Percentiles rank a stretch among this genome's conserved stretches.
These are phyloP conservation scores for Misopates orontium DNA, from an alignment of 257 asterid species.

Conservation along the genomic window DNA sequence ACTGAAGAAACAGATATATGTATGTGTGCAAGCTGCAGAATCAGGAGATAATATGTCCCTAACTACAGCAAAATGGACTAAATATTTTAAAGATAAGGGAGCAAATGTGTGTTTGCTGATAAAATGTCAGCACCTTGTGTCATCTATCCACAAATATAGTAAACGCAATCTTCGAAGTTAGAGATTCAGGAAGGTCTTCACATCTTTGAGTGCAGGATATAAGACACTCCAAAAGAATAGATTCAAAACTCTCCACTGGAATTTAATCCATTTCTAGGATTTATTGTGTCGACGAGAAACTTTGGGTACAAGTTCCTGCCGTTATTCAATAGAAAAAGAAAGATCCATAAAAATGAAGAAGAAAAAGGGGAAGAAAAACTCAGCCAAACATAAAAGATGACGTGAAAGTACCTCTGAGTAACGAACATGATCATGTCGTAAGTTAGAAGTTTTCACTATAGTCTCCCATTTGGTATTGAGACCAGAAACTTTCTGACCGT, in stretches of 20 bases:
- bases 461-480: conserved; percentile 77
- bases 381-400: background rate
- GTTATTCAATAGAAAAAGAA: background rate
- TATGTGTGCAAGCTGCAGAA: background rate
- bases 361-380: background rate
- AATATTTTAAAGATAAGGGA: background rate
- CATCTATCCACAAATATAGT: background rate
- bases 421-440: conserved; percentile 49
- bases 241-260: background rate
- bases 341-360: conserved; percentile 7
- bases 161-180: background rate
- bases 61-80: background rate
- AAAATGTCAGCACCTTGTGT: conserved; percentile 11
- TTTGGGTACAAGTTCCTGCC: conserved; percentile 36
- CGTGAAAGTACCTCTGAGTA: conserved; percentile 61
- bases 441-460: conserved; percentile 67
- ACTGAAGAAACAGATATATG: background rate
- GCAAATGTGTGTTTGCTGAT: conserved; percentile 1
- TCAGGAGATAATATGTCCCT: background rate
- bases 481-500: conserved; percentile 39
- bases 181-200: background rate
- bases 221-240: conserved; percentile 2
- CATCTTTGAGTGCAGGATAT: background rate
- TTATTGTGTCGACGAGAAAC: conserved; percentile 12
- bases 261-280: background rate